Conservation (phyloP, 2,329 filamentous ascomycete species). For the Alternaria conjuncta region DNA sequence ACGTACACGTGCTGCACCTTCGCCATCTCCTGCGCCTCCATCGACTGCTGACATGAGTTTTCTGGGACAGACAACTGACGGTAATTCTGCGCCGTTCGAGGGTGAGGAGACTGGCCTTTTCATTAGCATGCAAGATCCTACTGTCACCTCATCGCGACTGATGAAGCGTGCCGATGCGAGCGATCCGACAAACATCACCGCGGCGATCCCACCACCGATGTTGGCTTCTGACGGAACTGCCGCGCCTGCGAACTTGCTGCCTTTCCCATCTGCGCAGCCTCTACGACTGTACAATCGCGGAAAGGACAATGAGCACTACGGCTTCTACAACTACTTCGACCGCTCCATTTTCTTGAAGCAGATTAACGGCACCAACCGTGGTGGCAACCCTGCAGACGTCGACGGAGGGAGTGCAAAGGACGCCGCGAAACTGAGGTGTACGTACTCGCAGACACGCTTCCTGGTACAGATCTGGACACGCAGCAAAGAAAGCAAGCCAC, state of each 20-base stretch:
- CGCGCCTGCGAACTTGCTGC: constrained; percentile 73
- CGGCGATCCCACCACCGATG: constrained; percentile 68
- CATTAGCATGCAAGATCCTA: constrained; percentile 69
- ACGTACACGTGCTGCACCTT: constrained; percentile 36
- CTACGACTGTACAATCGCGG: constrained; percentile 86
- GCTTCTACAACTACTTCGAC: constrained; percentile 92
- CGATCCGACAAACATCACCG: constrained; percentile 52
- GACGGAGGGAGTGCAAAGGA: constrained; percentile 58
- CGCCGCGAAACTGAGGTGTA: constrained; percentile 59
- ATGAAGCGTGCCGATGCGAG: constrained; percentile 43
- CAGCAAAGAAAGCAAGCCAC: constrained; percentile 49
- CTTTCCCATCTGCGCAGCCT: constrained; percentile 73
- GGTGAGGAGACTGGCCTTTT: constrained; percentile 91
- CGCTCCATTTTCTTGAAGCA: constrained; percentile 82
- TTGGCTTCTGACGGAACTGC: constrained; percentile 73
- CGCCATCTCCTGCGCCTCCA: constrained; percentile 64
- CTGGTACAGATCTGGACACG: constrained; percentile 68
- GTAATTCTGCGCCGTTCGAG: constrained; percentile 71
- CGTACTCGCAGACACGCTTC: constrained; percentile 67
- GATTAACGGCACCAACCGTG: constrained; percentile 54
- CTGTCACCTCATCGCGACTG: constrained; percentile 36
- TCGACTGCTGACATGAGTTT: constrained; percentile 76
- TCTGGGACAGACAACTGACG: constrained; percentile 84
- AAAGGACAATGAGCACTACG: constrained; percentile 82
- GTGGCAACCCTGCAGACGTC: constrained; percentile 53